These are phyloP conservation scores for Pelargonium cotyledonis DNA, from an alignment of 441 rosid genomes.

Conservation along the genomic window DNA sequence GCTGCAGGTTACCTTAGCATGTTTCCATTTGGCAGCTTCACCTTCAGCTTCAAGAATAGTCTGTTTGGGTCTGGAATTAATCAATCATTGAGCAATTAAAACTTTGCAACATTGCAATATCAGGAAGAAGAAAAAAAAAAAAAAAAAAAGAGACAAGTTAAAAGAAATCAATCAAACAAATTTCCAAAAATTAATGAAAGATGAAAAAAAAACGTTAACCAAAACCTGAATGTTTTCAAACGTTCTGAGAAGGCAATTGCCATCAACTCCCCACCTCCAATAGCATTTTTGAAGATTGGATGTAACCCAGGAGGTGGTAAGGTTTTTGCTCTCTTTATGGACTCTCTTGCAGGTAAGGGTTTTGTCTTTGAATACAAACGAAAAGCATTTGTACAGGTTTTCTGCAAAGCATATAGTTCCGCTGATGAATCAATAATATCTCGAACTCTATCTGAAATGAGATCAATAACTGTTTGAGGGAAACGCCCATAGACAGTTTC, in stretches of 20 bases:
- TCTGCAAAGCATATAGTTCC: slow-evolving; percentile 61
- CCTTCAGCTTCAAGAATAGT: slow-evolving; percentile 98
- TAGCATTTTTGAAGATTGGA: slow-evolving; percentile 65
- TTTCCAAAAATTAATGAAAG: background rate
- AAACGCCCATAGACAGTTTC: slow-evolving; percentile 89
- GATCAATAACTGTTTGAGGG: slow-evolving; percentile 79
- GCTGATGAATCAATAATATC: slow-evolving; percentile 75
- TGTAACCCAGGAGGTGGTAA: slow-evolving; percentile 82
- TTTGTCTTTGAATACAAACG: slow-evolving; percentile 80
- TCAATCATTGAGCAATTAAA: slow-evolving; percentile 21
- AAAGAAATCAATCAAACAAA: background rate
- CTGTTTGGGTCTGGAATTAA: slow-evolving; percentile 72
- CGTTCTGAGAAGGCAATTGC: slow-evolving; percentile 91
- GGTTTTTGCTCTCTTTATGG: slow-evolving; percentile 75
- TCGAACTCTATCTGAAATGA: slow-evolving; percentile 62
- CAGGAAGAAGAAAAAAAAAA: background rate
- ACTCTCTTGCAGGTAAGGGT: slow-evolving; percentile 80
- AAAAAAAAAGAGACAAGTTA: background rate
- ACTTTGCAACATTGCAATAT: slow-evolving; percentile 11
- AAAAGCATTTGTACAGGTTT: slow-evolving; percentile 74
- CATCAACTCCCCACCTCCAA: slow-evolving; percentile 76
- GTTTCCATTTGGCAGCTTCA: slow-evolving; percentile 75
- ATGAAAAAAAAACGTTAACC: slow-evolving; percentile 2
- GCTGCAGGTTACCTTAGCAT: slow-evolving; percentile 41
- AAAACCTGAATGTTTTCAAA: slow-evolving; percentile 73